These are phyloP conservation scores for Artemisia argyi DNA, from an alignment of 129 eudicot species.

Conservation along the genomic window DNA sequence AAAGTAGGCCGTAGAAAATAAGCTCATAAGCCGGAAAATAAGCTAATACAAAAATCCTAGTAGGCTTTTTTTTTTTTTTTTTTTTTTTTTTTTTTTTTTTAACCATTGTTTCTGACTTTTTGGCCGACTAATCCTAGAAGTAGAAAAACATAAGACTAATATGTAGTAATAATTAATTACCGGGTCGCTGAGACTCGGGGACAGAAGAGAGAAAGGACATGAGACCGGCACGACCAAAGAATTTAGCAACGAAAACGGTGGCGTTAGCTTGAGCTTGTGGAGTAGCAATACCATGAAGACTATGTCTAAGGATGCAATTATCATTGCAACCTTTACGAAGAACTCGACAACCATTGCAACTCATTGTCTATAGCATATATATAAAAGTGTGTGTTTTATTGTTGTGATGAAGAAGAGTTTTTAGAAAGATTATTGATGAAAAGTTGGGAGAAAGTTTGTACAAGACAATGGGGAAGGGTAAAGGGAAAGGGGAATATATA, in stretches of 20 bases:
- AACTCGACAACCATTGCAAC: conserved; percentile 87
- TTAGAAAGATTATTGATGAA: conserved; percentile 30
- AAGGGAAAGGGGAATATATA: conserved; percentile 39
- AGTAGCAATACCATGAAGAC: conserved; percentile 51
- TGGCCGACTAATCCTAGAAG: no score
- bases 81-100: no score
- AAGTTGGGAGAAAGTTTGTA: conserved; percentile 26
- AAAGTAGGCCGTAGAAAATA: background rate
- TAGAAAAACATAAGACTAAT: no score
- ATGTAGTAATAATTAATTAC: conserved; percentile 32
- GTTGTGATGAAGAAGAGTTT: conserved; percentile 13
- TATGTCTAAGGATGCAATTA: conserved; percentile 69
- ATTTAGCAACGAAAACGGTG: conserved; percentile 83
- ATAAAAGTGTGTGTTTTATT: background rate
- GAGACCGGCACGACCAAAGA: conserved; percentile 90
- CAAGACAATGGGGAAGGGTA: conserved; percentile 23
- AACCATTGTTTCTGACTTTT: no score
- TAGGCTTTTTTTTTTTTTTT: no score
- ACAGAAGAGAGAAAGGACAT: conserved; percentile 74
- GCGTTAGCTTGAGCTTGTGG: conserved; percentile 87
- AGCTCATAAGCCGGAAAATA: no score
- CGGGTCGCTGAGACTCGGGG: conserved; percentile 66
- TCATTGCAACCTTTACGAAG: conserved; percentile 87
- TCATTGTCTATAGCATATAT: conserved; percentile 43
- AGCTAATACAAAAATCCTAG: no score